Percentiles rank a stretch among this genome's conserved stretches.
phyloP scores from a whole-genome alignment of 768 basidiomycete species.

The Thelephora ganbajun region DNA sequence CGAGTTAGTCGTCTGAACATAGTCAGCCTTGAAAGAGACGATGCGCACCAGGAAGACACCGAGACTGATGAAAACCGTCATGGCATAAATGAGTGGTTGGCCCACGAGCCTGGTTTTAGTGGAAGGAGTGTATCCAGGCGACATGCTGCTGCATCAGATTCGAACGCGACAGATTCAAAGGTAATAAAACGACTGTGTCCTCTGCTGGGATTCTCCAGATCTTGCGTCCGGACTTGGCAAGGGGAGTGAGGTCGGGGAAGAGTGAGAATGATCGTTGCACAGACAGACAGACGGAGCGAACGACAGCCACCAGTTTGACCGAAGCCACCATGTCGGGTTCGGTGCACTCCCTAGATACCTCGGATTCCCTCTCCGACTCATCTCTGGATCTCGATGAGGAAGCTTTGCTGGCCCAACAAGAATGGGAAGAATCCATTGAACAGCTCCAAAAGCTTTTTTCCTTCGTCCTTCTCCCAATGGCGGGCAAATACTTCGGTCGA shows the following conservation, averaged over 20 bases:
- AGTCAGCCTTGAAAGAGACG: neutral
- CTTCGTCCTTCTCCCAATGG: constrained; percentile 68
- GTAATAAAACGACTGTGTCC: neutral
- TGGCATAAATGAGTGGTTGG: constrained; percentile 62
- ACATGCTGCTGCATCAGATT: constrained; percentile 46
- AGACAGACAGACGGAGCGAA: constrained; percentile 1
- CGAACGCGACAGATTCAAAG: too few species aligned
- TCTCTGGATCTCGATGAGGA: constrained; percentile 55
- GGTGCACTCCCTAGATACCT: constrained; percentile 45
- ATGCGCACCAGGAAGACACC: constrained; percentile 70
- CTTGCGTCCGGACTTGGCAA: constrained; percentile 2
- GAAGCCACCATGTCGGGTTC: constrained; percentile 42
- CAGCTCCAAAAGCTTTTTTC: constrained; percentile 75
- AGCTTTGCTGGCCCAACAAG: constrained; percentile 64
- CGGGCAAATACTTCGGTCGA: constrained; percentile 83
- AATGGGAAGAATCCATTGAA: constrained; percentile 85
- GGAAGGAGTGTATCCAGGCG: constrained; percentile 13
- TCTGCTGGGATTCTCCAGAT: too few species aligned
- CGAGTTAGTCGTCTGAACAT: constrained; percentile 2
- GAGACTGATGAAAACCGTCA: constrained; percentile 70
- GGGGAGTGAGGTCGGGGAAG: constrained; percentile 4
- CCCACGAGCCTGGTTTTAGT: constrained; percentile 49
- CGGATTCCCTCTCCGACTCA: constrained; percentile 27
- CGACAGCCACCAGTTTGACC: constrained; percentile 2
- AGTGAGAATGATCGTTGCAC: constrained; percentile 5